A percentile compares a stretch with the other conserved stretches of the same genome.
phyloP scores from a whole-genome alignment of 2,329 filamentous ascomycete genomes.

The Arthrobotrys megalospora region DNA sequence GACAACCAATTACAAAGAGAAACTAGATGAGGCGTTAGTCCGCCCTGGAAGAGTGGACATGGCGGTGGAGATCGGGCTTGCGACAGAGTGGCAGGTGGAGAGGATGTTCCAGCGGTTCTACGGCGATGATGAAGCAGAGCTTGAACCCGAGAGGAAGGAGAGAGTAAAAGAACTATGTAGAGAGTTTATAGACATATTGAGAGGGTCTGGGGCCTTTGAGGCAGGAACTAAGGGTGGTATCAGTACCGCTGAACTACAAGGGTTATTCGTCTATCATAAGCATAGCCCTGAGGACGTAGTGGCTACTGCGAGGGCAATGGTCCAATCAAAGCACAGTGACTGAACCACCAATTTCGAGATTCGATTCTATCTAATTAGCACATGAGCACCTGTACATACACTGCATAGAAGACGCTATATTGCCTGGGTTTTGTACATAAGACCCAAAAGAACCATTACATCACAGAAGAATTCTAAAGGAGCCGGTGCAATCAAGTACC shows the following conservation, averaged over 20 bases:
- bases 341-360: background rate
- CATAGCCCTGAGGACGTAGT: slow-evolving; percentile 90
- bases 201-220: slow-evolving; percentile 79
- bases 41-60: slow-evolving; percentile 93
- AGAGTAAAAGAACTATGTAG: slow-evolving; percentile 70
- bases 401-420: background rate
- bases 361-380: background rate
- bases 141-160: slow-evolving; percentile 75
- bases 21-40: slow-evolving; percentile 89
- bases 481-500: too few relatives aligned
- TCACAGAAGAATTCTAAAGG: background rate
- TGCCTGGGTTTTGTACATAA: slow-evolving; percentile 16
- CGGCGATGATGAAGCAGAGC: slow-evolving; percentile 68
- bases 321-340: background rate
- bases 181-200: slow-evolving; percentile 80
- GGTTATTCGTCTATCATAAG: slow-evolving; percentile 96
- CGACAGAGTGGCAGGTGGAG: slow-evolving; percentile 85
- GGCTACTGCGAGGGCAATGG: slow-evolving; percentile 70
- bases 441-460: background rate
- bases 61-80: slow-evolving; percentile 90
- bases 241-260: slow-evolving; percentile 93
- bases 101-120: slow-evolving; percentile 97
- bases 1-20: slow-evolving; percentile 93
- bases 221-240: slow-evolving; percentile 66
- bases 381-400: slow-evolving; percentile 1